Evolutionary conservation across 306 rosid genomes (phyloP).

Genomic region (Quercus engelmannii): DNA sequence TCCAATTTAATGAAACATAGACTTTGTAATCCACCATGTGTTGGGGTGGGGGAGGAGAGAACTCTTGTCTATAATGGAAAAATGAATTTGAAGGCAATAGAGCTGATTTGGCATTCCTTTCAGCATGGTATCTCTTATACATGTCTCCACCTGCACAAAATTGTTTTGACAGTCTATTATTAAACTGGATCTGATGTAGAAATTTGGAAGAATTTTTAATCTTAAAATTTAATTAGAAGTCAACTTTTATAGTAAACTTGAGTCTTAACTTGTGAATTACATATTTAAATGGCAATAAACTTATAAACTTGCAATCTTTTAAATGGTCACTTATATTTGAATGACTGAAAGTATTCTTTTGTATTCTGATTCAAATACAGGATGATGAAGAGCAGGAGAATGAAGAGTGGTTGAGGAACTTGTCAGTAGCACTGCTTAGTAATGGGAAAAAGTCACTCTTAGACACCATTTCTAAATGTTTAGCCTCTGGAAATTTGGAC

Average conservation of each 20-base stretch:
- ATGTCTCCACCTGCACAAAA: not conserved
- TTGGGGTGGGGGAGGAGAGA: too few relatives aligned
- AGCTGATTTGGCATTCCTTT: not conserved
- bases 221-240: not conserved
- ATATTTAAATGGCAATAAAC: not conserved
- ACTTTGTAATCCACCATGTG: not conserved
- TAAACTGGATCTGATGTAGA: not conserved
- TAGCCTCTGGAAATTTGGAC: slow-evolving; percentile 46
- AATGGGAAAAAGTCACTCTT: slow-evolving; percentile 58
- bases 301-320: not conserved
- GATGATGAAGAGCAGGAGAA: slow-evolving; percentile 44
- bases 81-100: not conserved
- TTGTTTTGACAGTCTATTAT: not conserved
- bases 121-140: not conserved
- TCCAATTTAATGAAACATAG: not conserved
- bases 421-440: slow-evolving; percentile 48
- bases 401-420: slow-evolving; percentile 48
- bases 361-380: slow-evolving; percentile 27
- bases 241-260: not conserved
- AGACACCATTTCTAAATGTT: slow-evolving; percentile 47
- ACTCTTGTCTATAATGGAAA: not conserved
- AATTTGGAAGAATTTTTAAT: not conserved
- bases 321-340: slow-evolving; percentile 3
- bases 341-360: slow-evolving; percentile 17
- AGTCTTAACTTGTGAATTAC: not conserved